Base-by-base conservation (phyloP, 352 stramenopile species). In the Aphanomyces stellatus region DNA sequence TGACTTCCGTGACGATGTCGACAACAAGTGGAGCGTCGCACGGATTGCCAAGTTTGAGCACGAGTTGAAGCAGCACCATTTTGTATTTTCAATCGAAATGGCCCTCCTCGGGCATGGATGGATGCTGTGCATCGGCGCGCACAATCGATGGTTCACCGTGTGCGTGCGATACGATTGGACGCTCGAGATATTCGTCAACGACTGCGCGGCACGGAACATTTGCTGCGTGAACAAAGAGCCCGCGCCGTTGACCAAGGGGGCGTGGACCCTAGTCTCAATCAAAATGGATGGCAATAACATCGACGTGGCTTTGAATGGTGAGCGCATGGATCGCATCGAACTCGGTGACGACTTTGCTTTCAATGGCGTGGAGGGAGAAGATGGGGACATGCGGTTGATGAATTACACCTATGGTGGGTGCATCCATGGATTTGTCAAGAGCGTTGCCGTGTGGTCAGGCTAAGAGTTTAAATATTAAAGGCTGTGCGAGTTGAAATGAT, bases 81-180 rank as follows among this genome's bases (percentile, higher is more conserved):
- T 65, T 65, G 59, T 55, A 8, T 4, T 51, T 8, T 17, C 27
- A 5, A 27, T 27, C 13, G 27, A 3, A 10, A 34, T 65, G 3
- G 49, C 30, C 17, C 59, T 35, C 34, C 31, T 65, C 2, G 59
- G 37, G 3, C 3, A 24, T 28, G n/a, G 59, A 11, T 65, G 59
- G 35, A 35, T 65, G 25, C 35, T 19, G 4, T 55, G 37, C 3
- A 27, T 65, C 19, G 59, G 59, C n/a, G 27, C 17, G 33, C 13
- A 27, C 28, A 34, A 5, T 46, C 59, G 59, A 2, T 65, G 59
- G 59, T 65, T 65, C 34, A 6, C 34, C 46, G 3, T 65, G 4
- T 1, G 24, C 4, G 24, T 65, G 0, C 13, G 17, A 1, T 5
- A 11, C 7, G 10, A 10, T 2, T 42, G 57, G 41, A 4, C 13